Percentiles rank a stretch among this genome's conserved stretches.
Evolutionary conservation across 2,329 filamentous ascomycete species (phyloP).

Genomic region (Alternaria novae-zelandiae): DNA sequence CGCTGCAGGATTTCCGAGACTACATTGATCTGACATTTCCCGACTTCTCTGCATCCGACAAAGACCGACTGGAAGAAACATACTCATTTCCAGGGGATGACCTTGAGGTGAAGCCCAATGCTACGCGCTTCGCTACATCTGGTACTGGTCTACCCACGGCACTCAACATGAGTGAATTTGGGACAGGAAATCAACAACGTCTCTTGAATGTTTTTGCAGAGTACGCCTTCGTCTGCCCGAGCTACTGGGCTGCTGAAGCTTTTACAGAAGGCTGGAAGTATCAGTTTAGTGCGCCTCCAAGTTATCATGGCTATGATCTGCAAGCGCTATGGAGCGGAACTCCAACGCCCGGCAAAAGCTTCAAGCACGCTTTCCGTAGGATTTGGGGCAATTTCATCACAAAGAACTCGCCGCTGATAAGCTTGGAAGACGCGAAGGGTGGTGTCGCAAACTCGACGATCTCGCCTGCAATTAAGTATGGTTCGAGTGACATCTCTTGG

Average conservation of each 20-base stretch:
- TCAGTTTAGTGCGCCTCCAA: conserved; percentile 36
- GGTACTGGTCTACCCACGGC: conserved; percentile 31
- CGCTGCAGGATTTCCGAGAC: conserved; percentile 36
- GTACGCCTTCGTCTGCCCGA: conserved; percentile 52
- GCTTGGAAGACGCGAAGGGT: conserved; percentile 35
- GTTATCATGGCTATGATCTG: conserved; percentile 44
- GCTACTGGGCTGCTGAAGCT: conserved; percentile 50
- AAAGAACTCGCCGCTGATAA: conserved; percentile 33
- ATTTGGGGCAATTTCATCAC: conserved; percentile 45
- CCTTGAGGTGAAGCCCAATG: conserved; percentile 24
- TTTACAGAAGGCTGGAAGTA: conserved; percentile 44
- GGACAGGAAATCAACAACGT: conserved; percentile 44
- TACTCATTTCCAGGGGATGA: conserved; percentile 40
- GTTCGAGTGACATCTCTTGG: conserved; percentile 32
- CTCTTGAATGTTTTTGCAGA: conserved; percentile 55
- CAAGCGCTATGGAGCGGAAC: conserved; percentile 39
- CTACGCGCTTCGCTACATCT: conserved; percentile 34
- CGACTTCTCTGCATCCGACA: conserved; percentile 43
- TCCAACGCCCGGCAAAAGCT: conserved; percentile 28
- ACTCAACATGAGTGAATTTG: conserved; percentile 38
- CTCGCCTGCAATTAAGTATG: conserved; percentile 18
- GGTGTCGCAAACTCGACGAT: conserved; percentile 31
- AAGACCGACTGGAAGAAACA: conserved; percentile 30
- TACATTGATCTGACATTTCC: conserved; percentile 42
- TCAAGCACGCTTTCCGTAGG: conserved; percentile 43